Conservation (phyloP, 2,329 filamentous ascomycete species). For the Cercospora brassicicola region DNA sequence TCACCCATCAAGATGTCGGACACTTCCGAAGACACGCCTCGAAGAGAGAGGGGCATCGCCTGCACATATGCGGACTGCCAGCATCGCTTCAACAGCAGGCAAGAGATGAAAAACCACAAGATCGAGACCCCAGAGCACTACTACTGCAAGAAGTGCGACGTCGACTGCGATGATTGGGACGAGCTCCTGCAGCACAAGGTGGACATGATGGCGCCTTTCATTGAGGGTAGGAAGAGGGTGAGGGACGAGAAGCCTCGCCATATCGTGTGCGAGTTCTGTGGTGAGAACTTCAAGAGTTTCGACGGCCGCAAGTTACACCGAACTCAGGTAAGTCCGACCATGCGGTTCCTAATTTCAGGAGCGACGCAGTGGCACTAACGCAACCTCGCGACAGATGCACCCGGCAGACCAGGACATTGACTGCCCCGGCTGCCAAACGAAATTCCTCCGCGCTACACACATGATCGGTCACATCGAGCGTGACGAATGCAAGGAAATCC, state of each 20-base stretch:
- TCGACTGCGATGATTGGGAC: conserved; percentile 39
- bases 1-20: neutral
- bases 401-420: conserved; percentile 51
- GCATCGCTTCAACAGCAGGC: conserved; percentile 47
- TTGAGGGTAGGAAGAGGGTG: conserved; percentile 24
- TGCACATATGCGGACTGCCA: conserved; percentile 52
- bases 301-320: conserved; percentile 56
- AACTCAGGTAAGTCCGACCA: conserved; percentile 45
- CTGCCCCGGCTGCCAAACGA: conserved; percentile 54
- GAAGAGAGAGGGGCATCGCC: conserved; percentile 29
- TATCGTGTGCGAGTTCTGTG: conserved; percentile 59
- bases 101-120: conserved; percentile 56
- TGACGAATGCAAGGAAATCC: conserved; percentile 51
- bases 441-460: conserved; percentile 51
- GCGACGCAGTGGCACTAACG: conserved; percentile 2
- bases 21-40: conserved; percentile 6
- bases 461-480: conserved; percentile 58
- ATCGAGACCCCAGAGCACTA: conserved; percentile 43
- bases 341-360: conserved; percentile 1
- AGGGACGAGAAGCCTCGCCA: conserved; percentile 41
- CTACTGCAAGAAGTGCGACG: conserved; percentile 50
- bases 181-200: conserved; percentile 39
- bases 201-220: conserved; percentile 36
- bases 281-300: conserved; percentile 56
- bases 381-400: conserved; percentile 38